Evolutionary conservation across 2,329 filamentous ascomycete genomes (phyloP), one percentile per base, ranked within the genome.

Genomic region (Ophiostoma montium): DNA sequence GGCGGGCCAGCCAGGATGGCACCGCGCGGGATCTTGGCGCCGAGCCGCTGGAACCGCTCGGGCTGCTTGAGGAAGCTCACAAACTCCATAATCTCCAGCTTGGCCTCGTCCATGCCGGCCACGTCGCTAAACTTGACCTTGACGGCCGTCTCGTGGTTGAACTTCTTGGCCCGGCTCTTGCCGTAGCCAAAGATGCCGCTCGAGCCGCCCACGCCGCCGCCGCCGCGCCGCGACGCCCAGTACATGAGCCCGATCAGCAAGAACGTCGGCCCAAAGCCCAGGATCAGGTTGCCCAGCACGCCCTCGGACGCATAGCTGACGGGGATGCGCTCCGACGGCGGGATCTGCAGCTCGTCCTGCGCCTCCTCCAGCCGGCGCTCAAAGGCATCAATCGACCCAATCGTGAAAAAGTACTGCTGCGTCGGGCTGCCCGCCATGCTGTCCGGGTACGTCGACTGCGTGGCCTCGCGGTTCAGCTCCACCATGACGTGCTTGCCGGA

Each of bases 71-170:
- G 69, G 72, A 98, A 98, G 63, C 84, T 89, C 57, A 98, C 92
- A 60, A 98, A 98, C 66, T 98, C 92, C 88, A 96, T 95, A 58
- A 98, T 98, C 67, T 98, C 92, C 50, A 81, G 73, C 74, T 98
- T 98, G 50, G 92, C 92, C 68, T 98, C 92, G 63, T 98, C 92
- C 81, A 96, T 90, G 57, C 92, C 92, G 38, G 92, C 92, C 39
- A 98, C 92, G 63, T 98, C 92, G 43, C 86, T 73, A 63, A 98
- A 98, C 67, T 95, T 96, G 65, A 94, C 89, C 69, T 94, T 95
- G 70, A 98, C 78, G 50, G 92, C 86, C 11, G 86, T 86, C 70
- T 98, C 92, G 58, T 95, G 89, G 65, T 95, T 98, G 73, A 96
- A 98, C 60, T 86, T 84, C 72, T 95, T 96, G 23, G 92, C 92